phyloP scores from a whole-genome alignment of 495 filamentous ascomycete species.

The Penicillium mononematosum region DNA sequence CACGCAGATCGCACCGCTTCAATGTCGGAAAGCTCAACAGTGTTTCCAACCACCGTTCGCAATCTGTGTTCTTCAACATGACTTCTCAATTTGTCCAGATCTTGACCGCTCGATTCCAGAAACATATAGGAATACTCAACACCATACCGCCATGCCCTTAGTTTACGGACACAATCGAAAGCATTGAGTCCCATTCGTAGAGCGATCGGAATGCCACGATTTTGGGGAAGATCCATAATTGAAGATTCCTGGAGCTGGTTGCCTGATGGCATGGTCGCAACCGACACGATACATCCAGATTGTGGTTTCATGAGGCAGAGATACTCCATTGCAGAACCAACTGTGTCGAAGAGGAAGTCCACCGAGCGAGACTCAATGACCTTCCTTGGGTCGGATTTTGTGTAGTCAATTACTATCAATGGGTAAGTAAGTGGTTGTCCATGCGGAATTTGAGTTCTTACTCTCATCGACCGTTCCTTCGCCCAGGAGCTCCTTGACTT shows the following conservation, averaged over 20 bases:
- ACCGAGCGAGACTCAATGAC: conserved; percentile 43
- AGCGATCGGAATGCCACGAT: conserved; percentile 30
- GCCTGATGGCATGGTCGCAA: conserved; percentile 40
- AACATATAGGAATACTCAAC: conserved; percentile 42
- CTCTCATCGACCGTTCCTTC: conserved; percentile 29
- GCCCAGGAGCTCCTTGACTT: conserved; percentile 41
- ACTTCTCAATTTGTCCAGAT: conserved; percentile 42
- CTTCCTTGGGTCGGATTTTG: conserved; percentile 37
- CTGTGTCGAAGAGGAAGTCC: conserved; percentile 55
- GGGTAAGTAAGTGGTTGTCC: conserved; percentile 18
- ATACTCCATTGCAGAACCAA: conserved; percentile 27
- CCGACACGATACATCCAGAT: conserved; percentile 40
- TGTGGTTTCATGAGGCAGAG: conserved; percentile 41
- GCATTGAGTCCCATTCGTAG: conserved; percentile 33
- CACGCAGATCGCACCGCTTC: conserved; percentile 45
- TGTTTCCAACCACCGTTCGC: conserved; percentile 43
- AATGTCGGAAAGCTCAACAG: conserved; percentile 45
- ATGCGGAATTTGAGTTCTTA: conserved; percentile 27
- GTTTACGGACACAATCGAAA: conserved; percentile 33
- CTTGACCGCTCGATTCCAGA: conserved; percentile 36
- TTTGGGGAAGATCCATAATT: conserved; percentile 32
- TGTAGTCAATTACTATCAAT: conserved; percentile 49
- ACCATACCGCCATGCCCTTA: conserved; percentile 35
- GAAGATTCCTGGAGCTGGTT: conserved; percentile 15
- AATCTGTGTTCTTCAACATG: conserved; percentile 47